Evolutionary conservation across 805 yeast species (phyloP).

Genomic region (Metschnikowia picachoensis): DNA sequence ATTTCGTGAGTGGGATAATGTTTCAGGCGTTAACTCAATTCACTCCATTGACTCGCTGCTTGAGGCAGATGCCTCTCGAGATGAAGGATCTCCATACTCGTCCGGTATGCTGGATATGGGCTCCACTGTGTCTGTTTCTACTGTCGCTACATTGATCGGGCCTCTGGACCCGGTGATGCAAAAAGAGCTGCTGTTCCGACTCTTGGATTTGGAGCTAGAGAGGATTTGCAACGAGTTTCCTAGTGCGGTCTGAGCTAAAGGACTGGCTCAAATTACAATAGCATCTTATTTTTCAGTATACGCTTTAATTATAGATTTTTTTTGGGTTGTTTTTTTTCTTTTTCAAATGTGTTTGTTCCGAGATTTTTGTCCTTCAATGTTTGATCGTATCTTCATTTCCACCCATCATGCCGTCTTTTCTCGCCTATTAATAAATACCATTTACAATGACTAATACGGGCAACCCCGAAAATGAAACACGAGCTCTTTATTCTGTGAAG

Average conservation of each 20-base stretch:
- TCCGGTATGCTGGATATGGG: slow-evolving; percentile 20
- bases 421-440: no score
- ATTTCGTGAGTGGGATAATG: neutral
- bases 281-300: no score
- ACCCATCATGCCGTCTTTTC: no score
- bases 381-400: no score
- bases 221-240: slow-evolving; percentile 13
- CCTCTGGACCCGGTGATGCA: slow-evolving; percentile 9
- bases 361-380: no score
- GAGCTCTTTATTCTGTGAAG: no score
- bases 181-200: slow-evolving; percentile 11
- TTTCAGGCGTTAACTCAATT: slow-evolving; percentile 9
- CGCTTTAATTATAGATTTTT: no score
- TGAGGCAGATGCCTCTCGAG: slow-evolving; percentile 8
- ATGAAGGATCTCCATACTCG: slow-evolving; percentile 9
- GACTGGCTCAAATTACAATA: no score
- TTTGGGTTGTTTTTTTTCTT: no score
- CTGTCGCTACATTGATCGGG: slow-evolving; percentile 25
- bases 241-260: neutral
- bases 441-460: no score
- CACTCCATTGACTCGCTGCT: slow-evolving; percentile 15
- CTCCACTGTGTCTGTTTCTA: slow-evolving; percentile 27
- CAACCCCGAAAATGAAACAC: no score
- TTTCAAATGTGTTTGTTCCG: no score
- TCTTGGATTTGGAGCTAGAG: slow-evolving; percentile 14